Base-by-base conservation (phyloP, 225 moss, liverwort and hornwort species). In the Pseudisothecium myosuroides region DNA sequence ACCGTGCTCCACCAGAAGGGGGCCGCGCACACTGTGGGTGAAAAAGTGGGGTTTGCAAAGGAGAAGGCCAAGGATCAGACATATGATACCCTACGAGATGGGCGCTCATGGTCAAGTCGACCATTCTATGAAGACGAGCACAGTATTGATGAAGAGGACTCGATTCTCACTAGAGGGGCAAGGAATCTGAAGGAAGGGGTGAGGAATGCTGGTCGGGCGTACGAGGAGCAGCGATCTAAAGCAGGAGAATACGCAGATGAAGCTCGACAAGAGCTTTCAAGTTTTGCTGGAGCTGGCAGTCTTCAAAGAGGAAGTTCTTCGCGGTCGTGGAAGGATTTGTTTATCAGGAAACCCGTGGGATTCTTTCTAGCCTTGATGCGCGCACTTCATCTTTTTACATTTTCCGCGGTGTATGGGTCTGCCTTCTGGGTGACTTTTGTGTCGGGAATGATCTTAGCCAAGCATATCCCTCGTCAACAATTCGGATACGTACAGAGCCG, bases 391-490 rank as follows among this genome's bases (percentile, higher is more conserved):
- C 92, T 95, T 49, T 93, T 94, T 75, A 93, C 92, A 10, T 95
- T 95, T 45, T 93, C 95, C 9, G 89, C 92, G 10, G 88, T 92
- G 66, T 95, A 94, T 58, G 95, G 95, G 4, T 93, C 94, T 39
- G 85, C 93, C 24, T 32, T 95, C 34, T 95, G 95, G 95, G 91
- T 95, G 86, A 95, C 95, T 24, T 95, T 95, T 88, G 92, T 95
- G 71, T 95, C 95, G 10, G 94, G 94, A 56, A 85, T 92, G 55
- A 83, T 95, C 72, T 73, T 95, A 89, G 90, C 95, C 16, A 94
- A 95, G 92, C 93, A 93, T 9, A 68, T 94, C 19, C 94, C 95
- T 36, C 88, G 94, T 17, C 95, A 95, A 17, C 95, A 95, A 75
- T 95, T 95, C 41, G 94, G 93, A 60, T 93, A 92, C 17, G 92